Evolutionary conservation across 805 yeast genomes (phyloP), one percentile per base, ranked within the genome.

Genomic region (Candida gorgasii): DNA sequence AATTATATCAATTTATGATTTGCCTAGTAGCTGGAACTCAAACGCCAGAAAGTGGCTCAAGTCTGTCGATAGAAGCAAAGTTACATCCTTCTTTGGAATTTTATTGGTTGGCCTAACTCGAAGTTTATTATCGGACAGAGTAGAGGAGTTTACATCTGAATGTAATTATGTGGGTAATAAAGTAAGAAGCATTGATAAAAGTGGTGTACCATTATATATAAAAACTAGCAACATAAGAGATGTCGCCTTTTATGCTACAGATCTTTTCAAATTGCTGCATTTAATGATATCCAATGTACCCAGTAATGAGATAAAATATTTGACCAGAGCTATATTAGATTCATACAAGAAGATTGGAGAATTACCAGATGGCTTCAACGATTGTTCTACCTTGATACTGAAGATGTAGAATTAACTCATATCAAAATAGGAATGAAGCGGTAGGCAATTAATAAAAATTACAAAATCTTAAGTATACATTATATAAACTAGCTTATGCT

Each of bases 401-500:
- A 14, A 27, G 17, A 13, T 28, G 5, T 5, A 24, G 12, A 11
- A 7, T 9, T 22, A 22, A 22, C n/a, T n/a, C n/a, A n/a, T n/a
- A n/a, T n/a, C n/a, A n/a, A n/a, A n/a, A n/a, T n/a, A n/a, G n/a
- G n/a, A n/a, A n/a, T n/a, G n/a, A n/a, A n/a, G n/a, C n/a, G 6
- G 24, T 7, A 22, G 24, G 24, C 24, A 22, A 9, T 22, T 22
- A 22, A 24, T 16, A 18, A 17, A 7, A 16, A 26, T n/a, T 36
- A 15, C 31, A 24, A 36, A 35, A 36, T 14, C 39, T 36, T 36
- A 26, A 36, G 16, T 36, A 23, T 36, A 34, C 37, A 34, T 34
- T 34, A 34, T 34, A 34, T 34, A 34, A 22, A 34, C n/a, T 22
- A 34, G 37, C 37, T 20, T 34, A 34, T 34, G 37, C 37, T 34